Evolutionary conservation across 352 stramenopile genomes (phyloP).

Genomic region (Elongisporangium undulatum): DNA sequence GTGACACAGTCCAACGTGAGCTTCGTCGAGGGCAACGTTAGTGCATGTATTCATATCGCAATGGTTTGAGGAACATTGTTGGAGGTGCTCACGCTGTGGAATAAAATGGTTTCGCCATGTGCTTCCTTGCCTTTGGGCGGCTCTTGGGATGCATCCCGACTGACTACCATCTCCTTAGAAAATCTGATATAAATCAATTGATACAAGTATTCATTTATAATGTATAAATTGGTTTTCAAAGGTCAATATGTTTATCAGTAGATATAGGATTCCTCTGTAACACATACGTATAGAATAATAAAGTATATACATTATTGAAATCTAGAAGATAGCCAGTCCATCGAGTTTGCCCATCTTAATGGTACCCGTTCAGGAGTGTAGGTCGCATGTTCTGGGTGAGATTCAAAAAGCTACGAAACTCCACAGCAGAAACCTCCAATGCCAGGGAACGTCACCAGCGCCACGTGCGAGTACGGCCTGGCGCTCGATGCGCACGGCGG

Average conservation of each 20-base stretch:
- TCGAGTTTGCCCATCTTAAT: not conserved
- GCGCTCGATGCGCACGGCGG: constrained; percentile 24
- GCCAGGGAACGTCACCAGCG: constrained; percentile 24
- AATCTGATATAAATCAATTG: not conserved
- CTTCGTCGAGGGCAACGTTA: too few species aligned
- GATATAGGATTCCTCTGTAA: too few species aligned
- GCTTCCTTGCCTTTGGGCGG: too few species aligned
- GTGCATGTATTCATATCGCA: too few species aligned
- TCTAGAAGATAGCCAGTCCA: not conserved
- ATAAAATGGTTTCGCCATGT: too few species aligned
- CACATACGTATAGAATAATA: too few species aligned
- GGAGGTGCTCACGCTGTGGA: too few species aligned
- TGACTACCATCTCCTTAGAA: not conserved
- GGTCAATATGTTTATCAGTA: too few species aligned
- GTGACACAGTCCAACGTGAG: too few species aligned
- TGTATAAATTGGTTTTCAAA: too few species aligned
- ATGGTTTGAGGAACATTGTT: too few species aligned
- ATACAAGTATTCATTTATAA: too few species aligned
- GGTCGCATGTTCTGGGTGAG: not conserved
- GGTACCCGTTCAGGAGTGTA: not conserved
- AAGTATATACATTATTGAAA: not conserved
- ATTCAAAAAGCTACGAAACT: not conserved
- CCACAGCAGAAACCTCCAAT: not conserved
- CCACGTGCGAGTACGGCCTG: constrained; percentile 53
- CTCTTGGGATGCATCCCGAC: not conserved